Evolutionary conservation across 495 filamentous ascomycete genomes (phyloP).

Genomic region (Penicillium ucsense): DNA sequence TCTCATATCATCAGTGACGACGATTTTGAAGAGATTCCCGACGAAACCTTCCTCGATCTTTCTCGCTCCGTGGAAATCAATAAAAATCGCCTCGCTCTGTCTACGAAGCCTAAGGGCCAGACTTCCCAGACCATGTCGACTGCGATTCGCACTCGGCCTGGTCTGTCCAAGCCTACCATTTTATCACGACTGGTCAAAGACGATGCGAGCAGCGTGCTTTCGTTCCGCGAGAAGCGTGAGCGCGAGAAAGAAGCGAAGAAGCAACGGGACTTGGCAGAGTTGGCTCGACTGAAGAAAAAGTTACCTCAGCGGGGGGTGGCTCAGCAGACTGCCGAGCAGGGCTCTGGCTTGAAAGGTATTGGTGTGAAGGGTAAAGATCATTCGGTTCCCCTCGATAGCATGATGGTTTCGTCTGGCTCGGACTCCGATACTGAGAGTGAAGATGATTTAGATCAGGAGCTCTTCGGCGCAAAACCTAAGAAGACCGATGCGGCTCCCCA

Average conservation of each 20-base stretch:
- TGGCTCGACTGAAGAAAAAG: conserved; percentile 53
- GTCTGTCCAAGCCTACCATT: conserved; percentile 17
- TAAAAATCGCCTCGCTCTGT: conserved; percentile 31
- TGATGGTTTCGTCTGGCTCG: conserved; percentile 71
- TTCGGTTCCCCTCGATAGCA: conserved; percentile 57
- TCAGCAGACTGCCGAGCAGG: conserved; percentile 56
- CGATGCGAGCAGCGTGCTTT: conserved; percentile 24
- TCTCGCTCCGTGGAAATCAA: conserved; percentile 40
- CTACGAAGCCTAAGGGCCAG: conserved; percentile 27
- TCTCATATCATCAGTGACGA: conserved; percentile 27
- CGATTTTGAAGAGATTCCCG: conserved; percentile 36
- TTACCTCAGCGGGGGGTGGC: conserved; percentile 43
- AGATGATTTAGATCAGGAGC: conserved; percentile 52
- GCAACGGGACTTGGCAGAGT: conserved; percentile 55
- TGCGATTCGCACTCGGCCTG: conserved; percentile 1
- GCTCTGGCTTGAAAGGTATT: conserved; percentile 66
- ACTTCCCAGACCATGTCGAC: conserved; percentile 26
- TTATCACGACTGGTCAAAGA: conserved; percentile 24
- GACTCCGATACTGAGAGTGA: conserved; percentile 71
- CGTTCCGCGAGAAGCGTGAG: conserved; percentile 60
- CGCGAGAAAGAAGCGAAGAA: conserved; percentile 65
- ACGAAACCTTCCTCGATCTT: conserved; percentile 34
- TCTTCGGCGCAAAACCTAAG: conserved; percentile 43
- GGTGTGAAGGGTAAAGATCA: conserved; percentile 77
- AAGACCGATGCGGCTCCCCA: conserved; percentile 41